phyloP scores from a whole-genome alignment of 1,284 basidiomycete species.

The Pseudozyma pruni region DNA sequence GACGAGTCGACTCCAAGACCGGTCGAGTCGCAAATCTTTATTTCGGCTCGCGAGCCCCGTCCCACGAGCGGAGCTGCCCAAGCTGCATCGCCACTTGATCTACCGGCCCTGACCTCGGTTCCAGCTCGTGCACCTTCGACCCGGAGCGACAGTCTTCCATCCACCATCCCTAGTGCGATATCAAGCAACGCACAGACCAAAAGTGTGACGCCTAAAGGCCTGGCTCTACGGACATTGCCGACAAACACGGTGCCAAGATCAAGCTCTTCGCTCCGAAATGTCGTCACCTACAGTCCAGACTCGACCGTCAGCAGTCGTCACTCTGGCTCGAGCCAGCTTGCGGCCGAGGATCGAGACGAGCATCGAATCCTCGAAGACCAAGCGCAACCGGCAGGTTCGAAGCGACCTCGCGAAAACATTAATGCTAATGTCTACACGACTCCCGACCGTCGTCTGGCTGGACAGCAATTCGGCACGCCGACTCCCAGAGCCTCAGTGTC shows the following conservation, averaged over 20 bases:
- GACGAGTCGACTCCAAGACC: conserved; percentile 31
- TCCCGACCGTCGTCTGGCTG: conserved; percentile 26
- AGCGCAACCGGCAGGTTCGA: conserved; percentile 14
- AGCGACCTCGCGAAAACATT: conserved; percentile 17
- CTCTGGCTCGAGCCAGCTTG: conserved; percentile 11
- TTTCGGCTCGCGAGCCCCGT: conserved; percentile 13
- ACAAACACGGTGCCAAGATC: conserved; percentile 37
- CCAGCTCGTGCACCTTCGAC: not conserved
- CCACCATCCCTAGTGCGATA: not conserved
- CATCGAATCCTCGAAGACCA: not conserved
- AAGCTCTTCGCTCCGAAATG: conserved; percentile 42
- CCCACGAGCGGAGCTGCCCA: conserved; percentile 2
- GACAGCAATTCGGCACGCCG: conserved; percentile 24
- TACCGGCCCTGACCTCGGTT: not conserved
- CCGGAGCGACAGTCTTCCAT: not conserved
- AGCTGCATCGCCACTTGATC: not conserved
- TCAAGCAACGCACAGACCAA: not conserved
- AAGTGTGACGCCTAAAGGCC: conserved; percentile 5
- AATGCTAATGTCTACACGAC: conserved; percentile 20
- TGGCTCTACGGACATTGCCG: conserved; percentile 15
- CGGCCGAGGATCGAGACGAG: conserved; percentile 14
- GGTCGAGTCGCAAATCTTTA: conserved; percentile 29
- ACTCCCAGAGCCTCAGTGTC: conserved; percentile 30
- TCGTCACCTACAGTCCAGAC: conserved; percentile 46
- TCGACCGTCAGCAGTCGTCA: conserved; percentile 38